Conservation (phyloP, 805 yeast genomes). For the Saccharomycopsis sp. region DNA sequence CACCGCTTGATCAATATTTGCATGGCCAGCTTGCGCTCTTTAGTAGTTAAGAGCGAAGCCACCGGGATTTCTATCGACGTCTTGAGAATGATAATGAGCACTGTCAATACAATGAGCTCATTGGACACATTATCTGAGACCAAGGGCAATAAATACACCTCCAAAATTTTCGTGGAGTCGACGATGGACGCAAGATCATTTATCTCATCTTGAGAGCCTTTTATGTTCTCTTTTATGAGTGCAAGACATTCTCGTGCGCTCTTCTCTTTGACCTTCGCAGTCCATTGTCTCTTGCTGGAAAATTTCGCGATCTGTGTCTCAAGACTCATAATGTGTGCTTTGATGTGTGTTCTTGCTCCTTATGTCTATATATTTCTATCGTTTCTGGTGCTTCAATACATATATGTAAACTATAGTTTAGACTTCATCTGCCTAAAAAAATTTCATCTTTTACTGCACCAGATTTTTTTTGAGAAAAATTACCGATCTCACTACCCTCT, state of each 20-base stretch:
- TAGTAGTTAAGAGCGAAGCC: neutral
- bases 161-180: slow-evolving; percentile 4
- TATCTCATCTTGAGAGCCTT: neutral
- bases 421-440: no score
- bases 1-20: slow-evolving; percentile 29
- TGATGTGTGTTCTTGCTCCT: no score
- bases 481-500: no score
- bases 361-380: no score
- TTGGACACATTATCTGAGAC: slow-evolving; percentile 35
- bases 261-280: neutral
- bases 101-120: slow-evolving; percentile 35
- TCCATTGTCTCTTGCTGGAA: neutral
- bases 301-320: neutral
- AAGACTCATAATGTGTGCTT: neutral
- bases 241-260: neutral
- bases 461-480: no score
- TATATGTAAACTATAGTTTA: no score
- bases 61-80: slow-evolving; percentile 13
- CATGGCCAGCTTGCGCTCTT: slow-evolving; percentile 16
- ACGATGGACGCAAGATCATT: neutral
- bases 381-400: no score
- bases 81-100: slow-evolving; percentile 23
- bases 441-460: no score
- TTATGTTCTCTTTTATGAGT: neutral
- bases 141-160: slow-evolving; percentile 35